phyloP scores from a whole-genome alignment of 108 stramenopile genomes.

The Cafeteria roenbergensis region DNA sequence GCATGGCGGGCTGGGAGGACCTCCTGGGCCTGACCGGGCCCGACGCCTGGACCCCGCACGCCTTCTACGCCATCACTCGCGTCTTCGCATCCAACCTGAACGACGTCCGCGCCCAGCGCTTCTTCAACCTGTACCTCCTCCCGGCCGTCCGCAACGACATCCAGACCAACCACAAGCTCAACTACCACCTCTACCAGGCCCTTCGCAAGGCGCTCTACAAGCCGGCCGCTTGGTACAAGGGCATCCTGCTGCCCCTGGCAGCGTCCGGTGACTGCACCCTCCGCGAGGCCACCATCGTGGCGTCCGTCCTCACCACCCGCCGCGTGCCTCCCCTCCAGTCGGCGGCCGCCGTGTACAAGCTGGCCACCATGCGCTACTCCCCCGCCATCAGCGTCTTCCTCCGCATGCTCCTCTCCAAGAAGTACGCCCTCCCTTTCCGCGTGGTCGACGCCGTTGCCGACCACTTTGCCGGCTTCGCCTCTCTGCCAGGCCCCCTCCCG shows the following conservation, averaged over 20 bases:
- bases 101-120: conserved; percentile 88
- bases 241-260: conserved; percentile 83
- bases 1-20: conserved; percentile 88
- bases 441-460: conserved; percentile 66
- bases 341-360: conserved; percentile 87
- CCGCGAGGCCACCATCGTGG: conserved; percentile 86
- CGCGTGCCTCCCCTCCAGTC: conserved; percentile 88
- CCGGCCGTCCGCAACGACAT: conserved; percentile 88
- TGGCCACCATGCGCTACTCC: conserved; percentile 78
- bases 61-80: conserved; percentile 82
- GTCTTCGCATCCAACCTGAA: conserved; percentile 96
- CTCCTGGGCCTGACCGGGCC: conserved; percentile 87
- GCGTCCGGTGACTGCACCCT: conserved; percentile 72
- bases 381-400: conserved; percentile 79
- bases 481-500: conserved; percentile 39
- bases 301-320: conserved; percentile 72
- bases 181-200: conserved; percentile 91
- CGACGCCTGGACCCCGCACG: conserved; percentile 85
- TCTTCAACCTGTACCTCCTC: conserved; percentile 83
- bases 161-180: conserved; percentile 68
- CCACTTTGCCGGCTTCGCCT: conserved; percentile 70
- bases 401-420: conserved; percentile 80
- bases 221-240: conserved; percentile 95
- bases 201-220: conserved; percentile 89
- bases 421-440: conserved; percentile 84